phyloP scores from a whole-genome alignment of 768 basidiomycete genomes.

The Serendipita sp. region DNA sequence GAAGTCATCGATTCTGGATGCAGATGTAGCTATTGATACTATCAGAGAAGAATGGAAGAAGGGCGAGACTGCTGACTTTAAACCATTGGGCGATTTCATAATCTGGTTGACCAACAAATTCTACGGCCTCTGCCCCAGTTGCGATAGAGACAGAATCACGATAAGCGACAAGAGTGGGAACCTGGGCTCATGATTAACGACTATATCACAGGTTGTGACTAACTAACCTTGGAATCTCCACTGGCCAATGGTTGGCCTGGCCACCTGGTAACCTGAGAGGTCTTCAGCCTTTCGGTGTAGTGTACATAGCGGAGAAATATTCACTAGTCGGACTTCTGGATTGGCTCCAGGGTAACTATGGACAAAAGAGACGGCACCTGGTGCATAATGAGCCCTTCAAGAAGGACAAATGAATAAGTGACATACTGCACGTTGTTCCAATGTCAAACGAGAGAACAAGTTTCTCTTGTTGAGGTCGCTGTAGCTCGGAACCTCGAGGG shows the following conservation, averaged over 20 bases:
- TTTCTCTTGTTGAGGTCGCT: background rate
- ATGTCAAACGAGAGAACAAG: background rate
- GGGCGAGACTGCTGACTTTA: background rate
- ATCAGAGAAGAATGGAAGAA: too few relatives aligned
- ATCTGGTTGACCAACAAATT: background rate
- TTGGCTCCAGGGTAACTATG: background rate
- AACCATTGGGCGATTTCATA: conserved; percentile 8
- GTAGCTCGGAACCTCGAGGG: background rate
- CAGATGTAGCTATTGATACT: background rate
- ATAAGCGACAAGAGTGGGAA: conserved; percentile 1
- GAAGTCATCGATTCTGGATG: conserved; percentile 1
- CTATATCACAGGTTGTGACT: background rate
- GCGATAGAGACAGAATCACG: background rate
- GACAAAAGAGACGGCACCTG: background rate
- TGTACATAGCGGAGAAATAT: background rate
- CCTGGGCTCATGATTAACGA: background rate
- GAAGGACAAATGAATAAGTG: background rate
- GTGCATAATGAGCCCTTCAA: too few relatives aligned
- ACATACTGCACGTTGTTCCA: background rate
- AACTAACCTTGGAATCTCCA: background rate
- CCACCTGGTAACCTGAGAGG: conserved; percentile 6
- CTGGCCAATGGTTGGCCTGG: conserved; percentile 4
- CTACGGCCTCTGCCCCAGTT: conserved; percentile 6
- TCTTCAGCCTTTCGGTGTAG: background rate
- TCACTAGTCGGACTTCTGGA: background rate